Percentiles rank a stretch among this genome's conserved stretches.
phyloP scores from a whole-genome alignment of 139 green algal species.

The Coelastrella sp. region DNA sequence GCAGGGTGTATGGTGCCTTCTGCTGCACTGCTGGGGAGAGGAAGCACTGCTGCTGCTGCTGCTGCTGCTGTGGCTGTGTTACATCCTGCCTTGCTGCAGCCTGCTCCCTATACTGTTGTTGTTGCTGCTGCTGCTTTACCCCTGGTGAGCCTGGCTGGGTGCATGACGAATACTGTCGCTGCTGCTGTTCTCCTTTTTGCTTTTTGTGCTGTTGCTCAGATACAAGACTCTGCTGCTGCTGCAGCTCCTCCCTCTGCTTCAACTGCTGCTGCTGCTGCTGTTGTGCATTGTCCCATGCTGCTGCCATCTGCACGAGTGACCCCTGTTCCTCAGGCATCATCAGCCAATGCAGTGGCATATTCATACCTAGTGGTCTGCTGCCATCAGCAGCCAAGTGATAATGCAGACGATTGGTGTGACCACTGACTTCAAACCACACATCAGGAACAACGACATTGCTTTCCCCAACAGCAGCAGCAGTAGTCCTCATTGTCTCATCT shows the following conservation, averaged over 20 bases:
- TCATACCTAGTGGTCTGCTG: constrained; percentile 70
- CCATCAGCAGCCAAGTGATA: constrained; percentile 78
- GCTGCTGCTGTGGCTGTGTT: background rate
- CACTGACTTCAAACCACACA: constrained; percentile 77
- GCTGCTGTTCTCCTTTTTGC: no score
- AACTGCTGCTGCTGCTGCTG: constrained; percentile 38
- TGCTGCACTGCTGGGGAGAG: background rate
- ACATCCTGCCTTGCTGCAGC: background rate
- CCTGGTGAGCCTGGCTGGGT: no score
- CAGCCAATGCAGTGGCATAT: constrained; percentile 78
- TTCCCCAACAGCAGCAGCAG: background rate
- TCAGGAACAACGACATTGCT: constrained; percentile 46
- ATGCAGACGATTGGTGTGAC: constrained; percentile 82
- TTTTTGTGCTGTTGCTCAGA: background rate
- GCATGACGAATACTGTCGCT: no score
- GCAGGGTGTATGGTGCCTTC: no score
- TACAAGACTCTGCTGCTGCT: background rate
- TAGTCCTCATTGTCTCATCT: background rate
- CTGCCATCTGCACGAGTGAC: constrained; percentile 20
- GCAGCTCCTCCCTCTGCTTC: background rate
- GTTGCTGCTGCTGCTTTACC: no score
- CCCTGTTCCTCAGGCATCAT: constrained; percentile 35
- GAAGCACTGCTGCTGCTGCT: background rate
- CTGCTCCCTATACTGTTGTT: no score
- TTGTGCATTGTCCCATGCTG: constrained; percentile 12